Conservation (phyloP, 2,329 filamentous ascomycete species). For the Purpureocillium lavendulum region DNA sequence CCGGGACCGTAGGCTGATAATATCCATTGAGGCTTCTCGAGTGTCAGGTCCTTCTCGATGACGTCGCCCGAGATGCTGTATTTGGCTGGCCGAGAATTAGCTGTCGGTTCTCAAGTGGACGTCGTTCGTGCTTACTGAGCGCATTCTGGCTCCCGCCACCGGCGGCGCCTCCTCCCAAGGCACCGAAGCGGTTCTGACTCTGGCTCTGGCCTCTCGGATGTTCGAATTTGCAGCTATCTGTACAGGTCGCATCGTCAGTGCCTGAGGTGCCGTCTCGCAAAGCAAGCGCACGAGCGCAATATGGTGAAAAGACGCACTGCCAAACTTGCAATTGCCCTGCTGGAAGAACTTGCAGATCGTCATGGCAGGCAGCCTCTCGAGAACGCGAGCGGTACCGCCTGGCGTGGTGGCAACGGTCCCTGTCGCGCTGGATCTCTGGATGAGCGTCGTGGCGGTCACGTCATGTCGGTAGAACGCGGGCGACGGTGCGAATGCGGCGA, state of each 20-base stretch:
- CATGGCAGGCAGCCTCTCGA: constrained; percentile 18
- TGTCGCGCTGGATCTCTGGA: background rate
- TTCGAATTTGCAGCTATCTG: constrained; percentile 47
- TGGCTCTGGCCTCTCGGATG: constrained; percentile 32
- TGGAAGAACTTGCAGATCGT: constrained; percentile 39
- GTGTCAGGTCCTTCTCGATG: constrained; percentile 59
- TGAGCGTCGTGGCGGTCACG: background rate
- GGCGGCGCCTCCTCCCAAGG: constrained; percentile 26
- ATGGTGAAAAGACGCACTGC: constrained; percentile 37
- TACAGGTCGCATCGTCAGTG: background rate
- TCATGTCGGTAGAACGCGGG: background rate
- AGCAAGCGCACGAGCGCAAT: too few relatives aligned
- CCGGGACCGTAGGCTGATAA: constrained; percentile 80
- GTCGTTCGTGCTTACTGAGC: constrained; percentile 16
- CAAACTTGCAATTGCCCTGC: constrained; percentile 44
- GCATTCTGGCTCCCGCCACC: constrained; percentile 14
- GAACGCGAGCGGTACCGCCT: too few relatives aligned
- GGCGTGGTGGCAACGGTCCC: background rate
- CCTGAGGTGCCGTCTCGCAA: background rate
- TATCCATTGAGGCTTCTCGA: constrained; percentile 73
- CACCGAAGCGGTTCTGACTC: constrained; percentile 48
- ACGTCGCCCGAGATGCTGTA: constrained; percentile 48
- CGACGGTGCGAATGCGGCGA: background rate
- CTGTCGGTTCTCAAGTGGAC: background rate
- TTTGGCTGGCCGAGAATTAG: constrained; percentile 15